Conservation (phyloP, 768 basidiomycete species). For the Roridomyces roridus region DNA sequence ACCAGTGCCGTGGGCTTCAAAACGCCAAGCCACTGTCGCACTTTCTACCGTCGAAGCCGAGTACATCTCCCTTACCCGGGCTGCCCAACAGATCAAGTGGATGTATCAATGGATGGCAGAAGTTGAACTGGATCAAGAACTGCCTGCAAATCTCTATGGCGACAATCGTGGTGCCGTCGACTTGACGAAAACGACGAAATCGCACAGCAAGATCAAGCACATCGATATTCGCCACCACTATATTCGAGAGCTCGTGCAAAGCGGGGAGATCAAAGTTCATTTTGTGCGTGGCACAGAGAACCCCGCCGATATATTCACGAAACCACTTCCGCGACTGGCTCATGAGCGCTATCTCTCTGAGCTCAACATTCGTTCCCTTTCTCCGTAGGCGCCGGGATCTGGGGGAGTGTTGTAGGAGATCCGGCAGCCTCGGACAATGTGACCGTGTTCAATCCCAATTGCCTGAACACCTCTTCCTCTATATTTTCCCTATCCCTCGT, state of each 20-base stretch:
- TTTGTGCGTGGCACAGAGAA: conserved; percentile 27
- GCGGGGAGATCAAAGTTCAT: conserved; percentile 1
- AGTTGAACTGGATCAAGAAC: conserved; percentile 9
- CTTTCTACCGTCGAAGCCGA: conserved; percentile 25
- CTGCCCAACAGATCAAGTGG: conserved; percentile 30
- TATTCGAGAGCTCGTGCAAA: conserved; percentile 18
- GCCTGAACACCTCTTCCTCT: too few relatives aligned
- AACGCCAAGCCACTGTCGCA: conserved; percentile 32
- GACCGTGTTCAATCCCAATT: too few relatives aligned
- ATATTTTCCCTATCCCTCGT: too few relatives aligned
- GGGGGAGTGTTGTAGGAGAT: too few relatives aligned
- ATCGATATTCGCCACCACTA: conserved; percentile 21
- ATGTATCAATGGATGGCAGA: conserved; percentile 14
- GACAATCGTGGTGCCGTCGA: conserved; percentile 37
- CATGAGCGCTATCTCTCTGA: conserved; percentile 1
- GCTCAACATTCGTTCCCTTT: too few relatives aligned
- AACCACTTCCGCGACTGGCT: conserved; percentile 20
- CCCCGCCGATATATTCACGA: conserved; percentile 38
- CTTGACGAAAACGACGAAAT: conserved; percentile 14
- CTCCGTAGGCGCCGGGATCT: too few relatives aligned
- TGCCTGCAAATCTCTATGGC: conserved; percentile 4
- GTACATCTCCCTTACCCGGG: conserved; percentile 18
- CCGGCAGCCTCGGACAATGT: too few relatives aligned
- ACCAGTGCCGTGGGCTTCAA: conserved; percentile 36
- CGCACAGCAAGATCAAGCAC: conserved; percentile 19